Base-by-base conservation (phyloP, 192 early-diverging fungal genomes). In the Backusella parvicylindrica region DNA sequence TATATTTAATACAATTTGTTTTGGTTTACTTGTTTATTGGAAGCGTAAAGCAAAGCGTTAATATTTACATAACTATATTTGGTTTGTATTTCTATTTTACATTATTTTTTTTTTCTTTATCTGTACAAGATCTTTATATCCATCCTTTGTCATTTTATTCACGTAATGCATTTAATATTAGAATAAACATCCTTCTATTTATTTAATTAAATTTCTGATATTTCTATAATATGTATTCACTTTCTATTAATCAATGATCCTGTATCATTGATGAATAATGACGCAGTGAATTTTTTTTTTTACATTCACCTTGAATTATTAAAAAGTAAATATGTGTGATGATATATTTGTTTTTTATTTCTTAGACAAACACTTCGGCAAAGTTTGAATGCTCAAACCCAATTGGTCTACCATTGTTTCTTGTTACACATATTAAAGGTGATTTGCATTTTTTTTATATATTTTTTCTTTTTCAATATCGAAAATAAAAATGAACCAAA, bases 1-100 rank as follows among this genome's bases (percentile, higher is more conserved):
- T 31, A 72, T 71, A 1, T 91, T 93, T 77, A 93, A 95, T 70
- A 67, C 87, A 11, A 13, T 85, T 18, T 79, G 89, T 2, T 84
- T 78, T 73, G 50, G 81, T 40, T 70, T 67, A 26, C 76, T 80
- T 32, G 70, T 86, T 37, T 83, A 79, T 41, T 84, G 75, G 85
- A 84, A 86, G 68, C 40, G 75, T 31, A 72, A 70, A 18, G 71
- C 60, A 21, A 47, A 75, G 21, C 41, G 79, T 41, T 81, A 76
- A 76, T 35, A 3, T 35, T 47, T 47, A 47, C 4, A n/a, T 16
- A 6, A n/a, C 1, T 16, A 18, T 47, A n/a, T 43, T n/a, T 41
- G 13, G 12, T 41, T 13, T 21, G 18, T 18, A 47, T 47, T 47
- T n/a, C 16, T 47, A 47, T 47, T n/a, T n/a, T 47, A 47, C 43